These are phyloP conservation scores for Ceriops zippeliana DNA, from an alignment of 345 rosid genomes.

Conservation along the genomic window DNA sequence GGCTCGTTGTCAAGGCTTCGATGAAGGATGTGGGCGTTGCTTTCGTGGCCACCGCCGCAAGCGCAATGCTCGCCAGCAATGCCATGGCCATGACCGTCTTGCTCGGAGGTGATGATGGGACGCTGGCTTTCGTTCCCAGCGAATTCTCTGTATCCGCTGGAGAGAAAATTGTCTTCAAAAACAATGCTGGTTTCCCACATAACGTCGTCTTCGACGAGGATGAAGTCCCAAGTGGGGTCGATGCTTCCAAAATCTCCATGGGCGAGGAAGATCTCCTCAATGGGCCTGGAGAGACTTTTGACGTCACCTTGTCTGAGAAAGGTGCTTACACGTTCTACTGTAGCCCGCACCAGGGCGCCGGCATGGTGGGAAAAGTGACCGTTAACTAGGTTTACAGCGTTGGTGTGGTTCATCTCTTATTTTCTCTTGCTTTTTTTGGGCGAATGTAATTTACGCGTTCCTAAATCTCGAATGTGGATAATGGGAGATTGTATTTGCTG, in stretches of 20 bases:
- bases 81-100: conserved; percentile 72
- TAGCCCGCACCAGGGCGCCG: conserved; percentile 89
- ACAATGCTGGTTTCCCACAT: conserved; percentile 92
- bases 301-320: conserved; percentile 64
- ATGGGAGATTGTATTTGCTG: conserved; percentile 7
- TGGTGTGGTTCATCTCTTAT: not conserved
- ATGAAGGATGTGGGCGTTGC: conserved; percentile 58
- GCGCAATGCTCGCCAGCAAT: conserved; percentile 60
- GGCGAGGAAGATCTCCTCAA: conserved; percentile 60
- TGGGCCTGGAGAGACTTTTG: conserved; percentile 60
- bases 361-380: conserved; percentile 83
- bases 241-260: conserved; percentile 77
- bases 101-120: conserved; percentile 68
- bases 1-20: conserved; percentile 47
- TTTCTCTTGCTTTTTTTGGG: not conserved
- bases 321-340: conserved; percentile 80
- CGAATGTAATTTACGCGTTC: conserved; percentile 9
- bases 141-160: conserved; percentile 55
- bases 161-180: conserved; percentile 85
- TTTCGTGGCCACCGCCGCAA: conserved; percentile 56
- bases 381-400: conserved; percentile 39
- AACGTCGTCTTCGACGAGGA: conserved; percentile 86
- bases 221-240: conserved; percentile 80
- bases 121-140: conserved; percentile 60
- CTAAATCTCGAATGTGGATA: conserved; percentile 5